Conservation (phyloP, 768 basidiomycete species). For the Lenzites betulinus region DNA sequence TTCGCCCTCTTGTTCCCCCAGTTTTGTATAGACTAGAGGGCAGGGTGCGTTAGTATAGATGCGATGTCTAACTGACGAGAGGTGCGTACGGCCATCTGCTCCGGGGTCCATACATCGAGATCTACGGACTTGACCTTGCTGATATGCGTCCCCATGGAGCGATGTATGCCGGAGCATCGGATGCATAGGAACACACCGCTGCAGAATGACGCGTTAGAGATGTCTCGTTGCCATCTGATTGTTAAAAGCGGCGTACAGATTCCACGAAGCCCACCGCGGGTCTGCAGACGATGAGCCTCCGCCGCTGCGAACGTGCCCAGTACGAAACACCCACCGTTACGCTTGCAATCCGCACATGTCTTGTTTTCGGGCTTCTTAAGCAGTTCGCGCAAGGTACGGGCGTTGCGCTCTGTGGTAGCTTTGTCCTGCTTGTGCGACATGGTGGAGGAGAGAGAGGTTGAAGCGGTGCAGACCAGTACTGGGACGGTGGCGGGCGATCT, state of each 20-base stretch:
- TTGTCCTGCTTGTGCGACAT: conserved; percentile 70
- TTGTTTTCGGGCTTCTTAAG: conserved; percentile 92
- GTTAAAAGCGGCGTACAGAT: conserved; percentile 58
- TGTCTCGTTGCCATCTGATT: no score
- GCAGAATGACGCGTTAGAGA: background rate
- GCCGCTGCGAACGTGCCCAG: background rate
- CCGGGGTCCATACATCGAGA: conserved; percentile 96
- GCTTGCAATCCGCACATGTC: conserved; percentile 94
- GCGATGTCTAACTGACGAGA: background rate
- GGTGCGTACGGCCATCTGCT: conserved; percentile 85
- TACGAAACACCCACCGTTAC: conserved; percentile 67
- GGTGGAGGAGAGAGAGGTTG: conserved; percentile 22
- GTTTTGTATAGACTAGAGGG: conserved; percentile 73
- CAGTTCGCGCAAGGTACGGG: conserved; percentile 79
- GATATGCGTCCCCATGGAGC: conserved; percentile 98
- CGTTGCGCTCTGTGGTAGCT: conserved; percentile 77
- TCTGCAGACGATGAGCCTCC: conserved; percentile 47
- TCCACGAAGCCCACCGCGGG: conserved; percentile 98
- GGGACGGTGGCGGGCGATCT: conserved; percentile 4
- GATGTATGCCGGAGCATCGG: conserved; percentile 95
- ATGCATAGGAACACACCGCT: conserved; percentile 96
- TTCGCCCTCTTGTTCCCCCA: conserved; percentile 97
- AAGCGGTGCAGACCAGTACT: conserved; percentile 13
- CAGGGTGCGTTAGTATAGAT: conserved; percentile 2
- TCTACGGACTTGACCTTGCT: conserved; percentile 97